Evolutionary conservation across 2,329 filamentous ascomycete genomes (phyloP).

Genomic region (Sporothrix inflata): DNA sequence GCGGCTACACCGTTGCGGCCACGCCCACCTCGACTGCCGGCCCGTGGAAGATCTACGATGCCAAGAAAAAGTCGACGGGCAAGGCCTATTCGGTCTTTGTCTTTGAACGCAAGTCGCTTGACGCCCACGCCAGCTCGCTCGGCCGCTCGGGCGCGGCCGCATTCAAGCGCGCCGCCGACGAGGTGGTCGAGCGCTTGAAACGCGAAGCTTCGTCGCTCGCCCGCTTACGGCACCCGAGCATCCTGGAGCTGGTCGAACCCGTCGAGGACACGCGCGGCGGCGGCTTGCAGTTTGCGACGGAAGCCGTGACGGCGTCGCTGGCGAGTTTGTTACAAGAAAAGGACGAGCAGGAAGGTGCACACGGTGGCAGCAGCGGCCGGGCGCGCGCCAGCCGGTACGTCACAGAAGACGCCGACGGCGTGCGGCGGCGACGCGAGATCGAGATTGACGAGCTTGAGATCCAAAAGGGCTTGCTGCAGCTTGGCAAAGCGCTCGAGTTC

Average conservation of each 20-base stretch:
- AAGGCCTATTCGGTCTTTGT: constrained; percentile 90
- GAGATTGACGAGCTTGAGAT: constrained; percentile 98
- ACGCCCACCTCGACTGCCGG: constrained; percentile 79
- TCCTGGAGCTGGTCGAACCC: constrained; percentile 90
- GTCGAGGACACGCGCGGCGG: constrained; percentile 92
- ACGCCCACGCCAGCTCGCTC: constrained; percentile 65
- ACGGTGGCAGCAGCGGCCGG: constrained; percentile 59
- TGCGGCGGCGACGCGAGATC: constrained; percentile 73
- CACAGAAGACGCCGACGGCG: constrained; percentile 76
- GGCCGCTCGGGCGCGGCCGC: constrained; percentile 66
- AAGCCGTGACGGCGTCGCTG: constrained; percentile 87
- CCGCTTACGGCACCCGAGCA: constrained; percentile 84
- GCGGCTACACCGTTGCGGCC: constrained; percentile 83
- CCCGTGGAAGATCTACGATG: constrained; percentile 97
- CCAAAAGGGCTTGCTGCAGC: constrained; percentile 90
- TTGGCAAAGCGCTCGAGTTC: constrained; percentile 48
- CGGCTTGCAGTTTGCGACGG: constrained; percentile 93
- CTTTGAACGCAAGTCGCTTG: constrained; percentile 86
- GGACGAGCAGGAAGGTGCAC: constrained; percentile 72
- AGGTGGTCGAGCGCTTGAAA: constrained; percentile 87
- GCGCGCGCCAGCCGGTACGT: constrained; percentile 74
- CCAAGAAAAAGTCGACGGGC: constrained; percentile 92
- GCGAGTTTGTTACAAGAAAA: constrained; percentile 82
- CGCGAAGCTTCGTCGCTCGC: constrained; percentile 90
- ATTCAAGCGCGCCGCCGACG: constrained; percentile 80